Percentiles rank a stretch among this genome's conserved stretches.
phyloP scores from a whole-genome alignment of 805 yeast species.

The Henningerozyma blattae region DNA sequence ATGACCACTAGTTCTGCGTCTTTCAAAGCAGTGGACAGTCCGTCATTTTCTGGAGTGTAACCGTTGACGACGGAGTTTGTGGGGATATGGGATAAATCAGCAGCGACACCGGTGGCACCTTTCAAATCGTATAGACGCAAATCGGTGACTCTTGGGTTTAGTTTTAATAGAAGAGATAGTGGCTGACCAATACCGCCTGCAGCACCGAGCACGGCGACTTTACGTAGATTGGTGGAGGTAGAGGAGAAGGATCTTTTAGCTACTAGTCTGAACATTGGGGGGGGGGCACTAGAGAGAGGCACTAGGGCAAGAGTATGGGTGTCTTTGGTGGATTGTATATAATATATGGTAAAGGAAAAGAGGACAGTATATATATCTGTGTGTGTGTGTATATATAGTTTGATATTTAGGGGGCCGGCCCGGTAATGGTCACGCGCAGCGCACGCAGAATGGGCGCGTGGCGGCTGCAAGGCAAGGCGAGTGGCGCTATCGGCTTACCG shows the following conservation, averaged over 20 bases:
- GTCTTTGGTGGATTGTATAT: no score
- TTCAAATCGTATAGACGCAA: constrained; percentile 63
- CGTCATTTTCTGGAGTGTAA: constrained; percentile 56
- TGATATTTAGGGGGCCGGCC: no score
- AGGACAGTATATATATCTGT: no score
- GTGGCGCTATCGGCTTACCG: no score
- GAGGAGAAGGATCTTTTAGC: not conserved
- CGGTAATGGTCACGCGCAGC: no score
- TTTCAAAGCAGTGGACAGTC: constrained; percentile 52
- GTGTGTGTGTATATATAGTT: no score
- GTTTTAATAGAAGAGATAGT: constrained; percentile 51
- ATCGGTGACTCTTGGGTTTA: constrained; percentile 59
- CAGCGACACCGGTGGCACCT: constrained; percentile 64
- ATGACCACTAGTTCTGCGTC: constrained; percentile 80
- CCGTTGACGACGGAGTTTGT: constrained; percentile 57
- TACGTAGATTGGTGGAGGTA: constrained; percentile 13
- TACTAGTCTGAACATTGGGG: not conserved
- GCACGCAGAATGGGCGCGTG: no score
- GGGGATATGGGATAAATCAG: constrained; percentile 70
- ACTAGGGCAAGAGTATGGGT: no score
- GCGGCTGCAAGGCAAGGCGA: no score
- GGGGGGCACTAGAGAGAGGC: no score
- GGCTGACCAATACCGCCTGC: constrained; percentile 82
- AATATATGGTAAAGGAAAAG: no score
- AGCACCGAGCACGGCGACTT: constrained; percentile 74